phyloP scores from a whole-genome alignment of 1,139 yeast genomes.

The Suhomyces maxii region DNA sequence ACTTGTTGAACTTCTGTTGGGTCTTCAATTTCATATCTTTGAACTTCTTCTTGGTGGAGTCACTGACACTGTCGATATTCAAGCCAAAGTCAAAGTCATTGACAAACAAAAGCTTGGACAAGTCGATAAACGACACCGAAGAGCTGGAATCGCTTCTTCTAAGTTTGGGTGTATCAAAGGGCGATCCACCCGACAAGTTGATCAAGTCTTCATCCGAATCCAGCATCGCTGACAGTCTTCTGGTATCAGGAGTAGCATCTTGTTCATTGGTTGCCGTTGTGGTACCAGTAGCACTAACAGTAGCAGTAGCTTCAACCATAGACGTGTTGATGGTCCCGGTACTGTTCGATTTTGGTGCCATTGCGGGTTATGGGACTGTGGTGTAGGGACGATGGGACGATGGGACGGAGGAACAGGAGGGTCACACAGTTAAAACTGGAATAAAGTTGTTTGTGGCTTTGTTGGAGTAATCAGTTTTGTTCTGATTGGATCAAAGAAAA shows the following conservation, averaged over 20 bases:
- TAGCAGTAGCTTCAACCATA: too few relatives aligned
- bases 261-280: too few relatives aligned
- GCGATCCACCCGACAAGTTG: slow-evolving; percentile 7
- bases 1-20: slow-evolving; percentile 30
- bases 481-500: too few relatives aligned
- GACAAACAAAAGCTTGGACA: slow-evolving; percentile 37
- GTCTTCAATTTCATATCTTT: slow-evolving; percentile 40
- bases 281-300: too few relatives aligned
- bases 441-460: too few relatives aligned
- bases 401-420: not conserved
- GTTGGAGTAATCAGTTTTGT: too few relatives aligned
- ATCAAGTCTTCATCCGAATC: slow-evolving; percentile 10
- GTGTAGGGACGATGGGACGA: not conserved
- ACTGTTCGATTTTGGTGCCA: not conserved
- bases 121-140: slow-evolving; percentile 40
- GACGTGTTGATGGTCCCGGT: not conserved
- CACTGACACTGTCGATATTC: slow-evolving; percentile 40
- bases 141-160: slow-evolving; percentile 32
- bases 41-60: slow-evolving; percentile 35
- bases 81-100: slow-evolving; percentile 49
- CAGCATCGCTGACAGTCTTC: not conserved
- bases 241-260: not conserved
- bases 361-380: not conserved
- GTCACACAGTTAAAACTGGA: too few relatives aligned
- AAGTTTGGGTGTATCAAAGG: slow-evolving; percentile 5